Percentiles rank a stretch among this genome's conserved stretches.
Conservation (phyloP, 164 flowering plant species). For the Pachysandra terminalis region DNA sequence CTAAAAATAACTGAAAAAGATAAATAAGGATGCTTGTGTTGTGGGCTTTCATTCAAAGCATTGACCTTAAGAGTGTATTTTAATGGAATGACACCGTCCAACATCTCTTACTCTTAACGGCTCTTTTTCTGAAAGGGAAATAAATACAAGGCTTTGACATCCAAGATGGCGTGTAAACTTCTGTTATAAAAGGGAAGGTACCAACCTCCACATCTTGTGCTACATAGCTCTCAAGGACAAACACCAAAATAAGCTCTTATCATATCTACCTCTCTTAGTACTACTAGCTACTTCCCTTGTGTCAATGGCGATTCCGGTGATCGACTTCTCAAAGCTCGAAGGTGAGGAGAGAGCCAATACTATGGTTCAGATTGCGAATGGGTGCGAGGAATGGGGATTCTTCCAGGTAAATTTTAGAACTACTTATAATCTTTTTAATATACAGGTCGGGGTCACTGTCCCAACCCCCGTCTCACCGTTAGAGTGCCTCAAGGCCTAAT, state of each 20-base stretch:
- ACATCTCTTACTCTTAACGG: slow-evolving; percentile 3
- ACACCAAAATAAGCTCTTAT: background rate
- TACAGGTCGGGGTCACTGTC: too few species aligned
- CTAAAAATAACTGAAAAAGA: background rate
- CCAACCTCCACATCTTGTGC: background rate
- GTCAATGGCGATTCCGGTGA: slow-evolving; percentile 81
- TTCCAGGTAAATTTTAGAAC: slow-evolving; percentile 52
- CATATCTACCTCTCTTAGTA: background rate
- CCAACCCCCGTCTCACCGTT: too few species aligned
- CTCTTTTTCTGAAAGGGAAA: background rate
- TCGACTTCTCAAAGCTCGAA: slow-evolving; percentile 75
- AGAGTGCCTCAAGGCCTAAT: too few species aligned
- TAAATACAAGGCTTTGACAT: background rate
- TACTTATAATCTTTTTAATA: too few species aligned
- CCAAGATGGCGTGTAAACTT: slow-evolving; percentile 8
- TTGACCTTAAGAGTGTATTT: background rate
- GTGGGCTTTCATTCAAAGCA: background rate
- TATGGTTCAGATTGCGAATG: slow-evolving; percentile 58
- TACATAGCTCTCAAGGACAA: background rate
- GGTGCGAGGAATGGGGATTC: slow-evolving; percentile 87
- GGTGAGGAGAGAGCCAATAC: slow-evolving; percentile 65
- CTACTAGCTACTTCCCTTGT: background rate
- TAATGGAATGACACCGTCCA: slow-evolving; percentile 7
- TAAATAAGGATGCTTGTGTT: background rate
- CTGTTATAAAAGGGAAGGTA: slow-evolving; percentile 12